phyloP scores from a whole-genome alignment of 345 rosid genomes.

The Draba incana region DNA sequence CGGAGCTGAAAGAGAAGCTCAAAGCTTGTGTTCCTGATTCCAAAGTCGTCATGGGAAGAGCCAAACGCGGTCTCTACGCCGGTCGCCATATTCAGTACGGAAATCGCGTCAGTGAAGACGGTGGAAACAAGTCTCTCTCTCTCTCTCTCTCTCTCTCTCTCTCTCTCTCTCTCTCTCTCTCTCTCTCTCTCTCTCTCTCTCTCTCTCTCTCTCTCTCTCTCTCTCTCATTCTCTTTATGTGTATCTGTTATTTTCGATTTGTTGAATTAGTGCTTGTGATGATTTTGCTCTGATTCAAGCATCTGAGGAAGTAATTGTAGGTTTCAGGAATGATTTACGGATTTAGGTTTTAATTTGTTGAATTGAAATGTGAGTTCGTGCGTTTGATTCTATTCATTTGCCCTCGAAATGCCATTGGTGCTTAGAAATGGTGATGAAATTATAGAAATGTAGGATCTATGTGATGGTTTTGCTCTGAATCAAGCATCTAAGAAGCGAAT shows the following conservation, averaged over 20 bases:
- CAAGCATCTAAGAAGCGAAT: too few relatives aligned
- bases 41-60: constrained; percentile 78
- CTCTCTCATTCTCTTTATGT: neutral
- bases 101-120: constrained; percentile 86
- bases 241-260: constrained; percentile 1
- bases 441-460: too few relatives aligned
- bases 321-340: neutral
- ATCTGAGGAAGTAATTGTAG: constrained; percentile 1
- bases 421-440: neutral
- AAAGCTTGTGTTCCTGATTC: constrained; percentile 70
- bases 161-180: constrained; percentile 8
- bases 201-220: constrained; percentile 27
- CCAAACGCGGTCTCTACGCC: constrained; percentile 86
- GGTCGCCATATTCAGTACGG: constrained; percentile 95
- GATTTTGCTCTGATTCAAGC: neutral
- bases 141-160: neutral
- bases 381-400: neutral
- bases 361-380: neutral
- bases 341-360: constrained; percentile 3
- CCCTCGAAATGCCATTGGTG: neutral
- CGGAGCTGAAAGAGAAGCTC: constrained; percentile 63
- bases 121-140: constrained; percentile 76
- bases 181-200: constrained; percentile 44
- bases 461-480: neutral
- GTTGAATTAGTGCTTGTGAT: constrained; percentile 1